Percentiles rank a stretch among this genome's conserved stretches.
Evolutionary conservation across 768 basidiomycete species (phyloP).

Genomic region (Lactarius psammicola): DNA sequence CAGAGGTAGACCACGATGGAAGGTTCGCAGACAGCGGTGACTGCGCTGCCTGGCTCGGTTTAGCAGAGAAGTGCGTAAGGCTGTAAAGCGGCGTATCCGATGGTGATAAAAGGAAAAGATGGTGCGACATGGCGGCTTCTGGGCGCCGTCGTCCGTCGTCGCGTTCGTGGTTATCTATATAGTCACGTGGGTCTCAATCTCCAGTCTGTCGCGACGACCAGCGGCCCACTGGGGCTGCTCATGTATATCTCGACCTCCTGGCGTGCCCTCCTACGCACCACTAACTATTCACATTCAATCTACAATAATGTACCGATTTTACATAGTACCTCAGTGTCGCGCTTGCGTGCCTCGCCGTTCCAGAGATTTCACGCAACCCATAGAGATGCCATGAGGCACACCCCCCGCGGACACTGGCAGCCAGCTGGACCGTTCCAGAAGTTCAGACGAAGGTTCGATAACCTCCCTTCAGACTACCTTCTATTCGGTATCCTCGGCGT

Average conservation of each 20-base stretch:
- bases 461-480: slow-evolving; percentile 51
- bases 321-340: not conserved
- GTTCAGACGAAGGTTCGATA: slow-evolving; percentile 43
- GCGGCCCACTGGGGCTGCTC: too few species aligned
- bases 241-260: not conserved
- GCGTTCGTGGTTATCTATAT: not conserved
- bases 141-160: not conserved
- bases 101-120: slow-evolving; percentile 81
- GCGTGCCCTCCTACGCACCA: not conserved
- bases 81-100: slow-evolving; percentile 85
- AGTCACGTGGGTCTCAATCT: slow-evolving; percentile 14
- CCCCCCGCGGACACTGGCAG: not conserved
- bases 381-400: slow-evolving; percentile 13
- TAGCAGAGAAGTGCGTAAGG: slow-evolving; percentile 78
- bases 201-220: not conserved
- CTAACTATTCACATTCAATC: not conserved
- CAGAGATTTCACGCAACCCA: slow-evolving; percentile 29
- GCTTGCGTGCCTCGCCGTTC: slow-evolving; percentile 5
- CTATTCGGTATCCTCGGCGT: slow-evolving; percentile 63
- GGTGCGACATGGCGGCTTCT: slow-evolving; percentile 66
- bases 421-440: slow-evolving; percentile 27
- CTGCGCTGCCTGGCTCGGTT: slow-evolving; percentile 55
- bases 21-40: slow-evolving; percentile 79
- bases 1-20: slow-evolving; percentile 88
- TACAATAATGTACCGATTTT: not conserved